These are phyloP conservation scores for Ustilago cynodontis DNA, from an alignment of 1,284 basidiomycete genomes.

Conservation along the genomic window DNA sequence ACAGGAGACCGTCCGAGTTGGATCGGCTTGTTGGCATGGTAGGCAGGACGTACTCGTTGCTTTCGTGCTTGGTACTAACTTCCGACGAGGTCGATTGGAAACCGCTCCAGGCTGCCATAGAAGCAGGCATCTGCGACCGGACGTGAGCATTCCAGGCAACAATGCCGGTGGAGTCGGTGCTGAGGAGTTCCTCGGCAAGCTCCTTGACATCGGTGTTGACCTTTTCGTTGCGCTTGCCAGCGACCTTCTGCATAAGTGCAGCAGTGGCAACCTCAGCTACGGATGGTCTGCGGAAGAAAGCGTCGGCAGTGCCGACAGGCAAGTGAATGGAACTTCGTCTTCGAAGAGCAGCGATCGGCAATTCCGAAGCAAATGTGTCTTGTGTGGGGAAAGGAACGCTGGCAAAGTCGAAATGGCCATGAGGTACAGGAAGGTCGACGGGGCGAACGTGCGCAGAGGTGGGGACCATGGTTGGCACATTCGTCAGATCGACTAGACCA, in stretches of 20 bases:
- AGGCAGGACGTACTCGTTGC: constrained; percentile 16
- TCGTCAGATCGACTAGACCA: constrained; percentile 27
- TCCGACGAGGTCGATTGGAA: constrained; percentile 8
- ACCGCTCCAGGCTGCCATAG: constrained; percentile 34
- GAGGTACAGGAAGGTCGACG: constrained; percentile 46
- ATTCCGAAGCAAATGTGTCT: constrained; percentile 31
- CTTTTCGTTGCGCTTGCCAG: constrained; percentile 34
- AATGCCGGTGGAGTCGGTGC: constrained; percentile 28
- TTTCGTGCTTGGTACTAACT: constrained; percentile 5
- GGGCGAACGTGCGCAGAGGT: constrained; percentile 55
- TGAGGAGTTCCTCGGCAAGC: constrained; percentile 26
- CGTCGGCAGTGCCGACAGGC: constrained; percentile 30
- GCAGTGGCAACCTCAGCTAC: constrained; percentile 46
- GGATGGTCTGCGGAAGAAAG: constrained; percentile 39
- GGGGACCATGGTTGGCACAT: constrained; percentile 37
- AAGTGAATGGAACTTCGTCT: constrained; percentile 47
- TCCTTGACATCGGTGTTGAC: constrained; percentile 34
- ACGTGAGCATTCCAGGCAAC: constrained; percentile 48
- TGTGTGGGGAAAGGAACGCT: constrained; percentile 49
- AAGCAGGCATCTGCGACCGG: constrained; percentile 30
- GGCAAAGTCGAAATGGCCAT: constrained; percentile 54
- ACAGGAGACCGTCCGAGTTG: constrained; percentile 39
- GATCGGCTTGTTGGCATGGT: constrained; percentile 16
- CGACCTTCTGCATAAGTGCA: constrained; percentile 39
- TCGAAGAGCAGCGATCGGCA: constrained; percentile 30